These are phyloP conservation scores for Malassezia vespertilionis DNA, from an alignment of 1,284 basidiomycete genomes.

Conservation along the genomic window DNA sequence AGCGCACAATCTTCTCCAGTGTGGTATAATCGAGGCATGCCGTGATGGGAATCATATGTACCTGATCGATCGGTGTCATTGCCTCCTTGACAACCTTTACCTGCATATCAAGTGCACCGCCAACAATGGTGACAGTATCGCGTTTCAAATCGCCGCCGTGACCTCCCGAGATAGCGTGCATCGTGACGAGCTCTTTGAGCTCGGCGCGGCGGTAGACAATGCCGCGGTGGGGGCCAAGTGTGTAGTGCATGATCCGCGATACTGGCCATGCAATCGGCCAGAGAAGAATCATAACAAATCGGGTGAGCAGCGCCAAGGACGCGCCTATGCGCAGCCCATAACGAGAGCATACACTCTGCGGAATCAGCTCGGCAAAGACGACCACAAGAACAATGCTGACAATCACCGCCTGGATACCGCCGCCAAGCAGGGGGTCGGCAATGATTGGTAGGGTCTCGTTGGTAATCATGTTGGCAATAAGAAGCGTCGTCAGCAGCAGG, in stretches of 20 bases:
- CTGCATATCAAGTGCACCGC: slow-evolving; percentile 62
- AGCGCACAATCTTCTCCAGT: slow-evolving; percentile 61
- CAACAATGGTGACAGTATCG: slow-evolving; percentile 66
- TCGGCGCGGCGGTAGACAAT: slow-evolving; percentile 50
- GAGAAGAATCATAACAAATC: slow-evolving; percentile 41
- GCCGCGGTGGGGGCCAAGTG: slow-evolving; percentile 46
- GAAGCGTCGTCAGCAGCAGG: slow-evolving; percentile 41
- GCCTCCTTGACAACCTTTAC: slow-evolving; percentile 60
- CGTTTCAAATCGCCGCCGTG: slow-evolving; percentile 59
- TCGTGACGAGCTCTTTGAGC: slow-evolving; percentile 62
- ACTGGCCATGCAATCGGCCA: slow-evolving; percentile 47
- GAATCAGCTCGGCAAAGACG: slow-evolving; percentile 82
- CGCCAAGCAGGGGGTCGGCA: slow-evolving; percentile 72
- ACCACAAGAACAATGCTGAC: slow-evolving; percentile 43
- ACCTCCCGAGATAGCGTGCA: slow-evolving; percentile 56
- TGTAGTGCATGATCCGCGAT: slow-evolving; percentile 44
- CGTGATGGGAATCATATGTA: slow-evolving; percentile 69
- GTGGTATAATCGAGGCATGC: slow-evolving; percentile 68
- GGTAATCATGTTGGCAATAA: slow-evolving; percentile 46
- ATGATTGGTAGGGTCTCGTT: slow-evolving; percentile 69
- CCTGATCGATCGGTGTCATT: slow-evolving; percentile 63
- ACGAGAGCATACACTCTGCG: slow-evolving; percentile 52
- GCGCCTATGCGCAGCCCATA: slow-evolving; percentile 48
- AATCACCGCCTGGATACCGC: slow-evolving; percentile 59
- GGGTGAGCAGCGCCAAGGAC: slow-evolving; percentile 41